phyloP scores from a whole-genome alignment of 306 rosid genomes.

The Urtica urens region DNA sequence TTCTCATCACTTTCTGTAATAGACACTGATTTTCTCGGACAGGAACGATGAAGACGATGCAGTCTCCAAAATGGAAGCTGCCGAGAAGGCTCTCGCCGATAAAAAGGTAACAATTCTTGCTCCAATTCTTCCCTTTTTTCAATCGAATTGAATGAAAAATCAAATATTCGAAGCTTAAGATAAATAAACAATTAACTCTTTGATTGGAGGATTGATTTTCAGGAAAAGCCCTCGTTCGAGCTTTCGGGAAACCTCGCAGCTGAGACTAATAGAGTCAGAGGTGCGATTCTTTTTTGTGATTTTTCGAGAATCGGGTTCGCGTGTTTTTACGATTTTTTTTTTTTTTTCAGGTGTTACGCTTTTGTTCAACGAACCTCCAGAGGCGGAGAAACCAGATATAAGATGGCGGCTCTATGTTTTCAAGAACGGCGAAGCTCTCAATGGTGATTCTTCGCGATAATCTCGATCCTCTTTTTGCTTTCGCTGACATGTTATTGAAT shows the following conservation, averaged over 20 bases:
- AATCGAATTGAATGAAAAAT: too few species aligned
- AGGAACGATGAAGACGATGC: constrained; percentile 81
- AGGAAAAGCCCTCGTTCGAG: constrained; percentile 94
- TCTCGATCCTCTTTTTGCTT: constrained; percentile 9
- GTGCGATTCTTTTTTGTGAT: constrained; percentile 23
- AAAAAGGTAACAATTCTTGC: constrained; percentile 47
- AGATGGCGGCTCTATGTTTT: constrained; percentile 97
- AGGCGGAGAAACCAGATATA: constrained; percentile 69
- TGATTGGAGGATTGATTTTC: constrained; percentile 9
- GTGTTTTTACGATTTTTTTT: not conserved
- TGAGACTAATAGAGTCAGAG: constrained; percentile 87
- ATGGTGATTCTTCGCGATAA: constrained; percentile 45
- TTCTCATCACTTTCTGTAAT: too few species aligned
- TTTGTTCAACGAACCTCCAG: constrained; percentile 72
- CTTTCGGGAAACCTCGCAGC: constrained; percentile 97
- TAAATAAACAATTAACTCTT: not conserved
- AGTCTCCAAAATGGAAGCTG: constrained; percentile 63
- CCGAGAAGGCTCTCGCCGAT: constrained; percentile 71
- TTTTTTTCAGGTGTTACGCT: constrained; percentile 60
- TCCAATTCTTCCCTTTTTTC: not conserved
- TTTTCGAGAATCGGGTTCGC: not conserved
- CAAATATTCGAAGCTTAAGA: not conserved
- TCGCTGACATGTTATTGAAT: not conserved
- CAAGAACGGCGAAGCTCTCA: constrained; percentile 85
- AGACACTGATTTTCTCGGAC: constrained; percentile 30